These are phyloP conservation scores for Dactylellina sp. DNA, from an alignment of 2,329 filamentous ascomycete genomes.

Conservation along the genomic window DNA sequence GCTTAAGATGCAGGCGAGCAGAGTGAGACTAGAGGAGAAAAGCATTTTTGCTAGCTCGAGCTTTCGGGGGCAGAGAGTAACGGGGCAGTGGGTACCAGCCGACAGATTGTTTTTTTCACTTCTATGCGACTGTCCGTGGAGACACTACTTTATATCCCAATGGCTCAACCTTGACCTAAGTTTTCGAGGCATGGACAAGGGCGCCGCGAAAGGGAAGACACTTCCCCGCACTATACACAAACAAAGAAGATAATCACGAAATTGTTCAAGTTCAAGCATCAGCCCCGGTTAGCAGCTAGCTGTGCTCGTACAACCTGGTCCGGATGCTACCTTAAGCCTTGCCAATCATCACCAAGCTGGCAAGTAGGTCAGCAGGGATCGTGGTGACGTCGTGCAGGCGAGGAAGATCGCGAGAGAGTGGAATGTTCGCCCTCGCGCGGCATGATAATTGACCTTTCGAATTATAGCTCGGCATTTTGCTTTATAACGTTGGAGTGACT, in stretches of 20 bases:
- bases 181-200: not conserved
- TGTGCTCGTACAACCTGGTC: conserved; percentile 31
- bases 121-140: too few species aligned
- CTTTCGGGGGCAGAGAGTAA: too few species aligned
- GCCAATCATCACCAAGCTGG: conserved; percentile 20
- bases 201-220: not conserved
- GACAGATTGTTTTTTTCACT: too few species aligned
- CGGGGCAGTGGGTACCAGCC: too few species aligned
- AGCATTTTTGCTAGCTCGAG: conserved; percentile 8
- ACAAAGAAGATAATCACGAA: conserved; percentile 7
- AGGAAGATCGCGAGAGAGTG: conserved; percentile 10
- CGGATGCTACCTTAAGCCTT: conserved; percentile 49
- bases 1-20: conserved; percentile 8
- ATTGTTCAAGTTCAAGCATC: not conserved
- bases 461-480: not conserved
- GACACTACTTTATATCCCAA: too few species aligned
- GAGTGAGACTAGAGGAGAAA: not conserved
- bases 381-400: conserved; percentile 35
- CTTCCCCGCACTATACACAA: conserved; percentile 14
- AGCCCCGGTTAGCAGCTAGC: not conserved
- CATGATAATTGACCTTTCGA: not conserved
- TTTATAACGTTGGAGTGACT: conserved; percentile 15
- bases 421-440: conserved; percentile 23
- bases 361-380: conserved; percentile 15
- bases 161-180: too few species aligned